Base-by-base conservation (phyloP, 2,329 filamentous ascomycete genomes). In the Zymoseptoria passerinii region DNA sequence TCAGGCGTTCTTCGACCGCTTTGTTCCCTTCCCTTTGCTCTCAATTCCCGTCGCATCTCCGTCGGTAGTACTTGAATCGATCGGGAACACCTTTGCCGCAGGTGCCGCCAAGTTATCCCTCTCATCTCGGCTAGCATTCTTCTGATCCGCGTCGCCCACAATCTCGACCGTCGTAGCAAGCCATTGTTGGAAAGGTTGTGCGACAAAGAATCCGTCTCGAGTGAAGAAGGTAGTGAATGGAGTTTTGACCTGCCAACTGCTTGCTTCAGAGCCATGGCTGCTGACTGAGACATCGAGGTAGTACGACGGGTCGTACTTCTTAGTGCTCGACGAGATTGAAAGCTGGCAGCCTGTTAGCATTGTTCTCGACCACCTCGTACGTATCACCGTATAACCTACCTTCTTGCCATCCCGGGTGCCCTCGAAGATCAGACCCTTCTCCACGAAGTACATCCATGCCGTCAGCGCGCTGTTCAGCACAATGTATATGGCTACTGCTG, bases 221-320 rank as follows among this genome's bases (percentile, higher is more conserved):
- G 77, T 78, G 66, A 92, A 94, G 88, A 88, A 94, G 55, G 82
- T 79, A 35, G 82, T 82, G 71, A 94, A 92, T 40, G 86, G 80
- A 50, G 81, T 81, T 61, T 80, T 75, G 60, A 91, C 73, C 63
- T 83, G 78, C 60, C 83, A 58, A 74, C 66, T 65, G 55, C 58
- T 63, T 28, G 57, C 29, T 8, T 61, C 48, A 40, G 57, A 52
- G 48, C 58, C 57, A n/a, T 60, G 53, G 35, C 66, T 58, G 8
- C 63, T 61, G 16, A 60, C 58, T 1, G 63, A 57, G 54, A 96
- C 80, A 50, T 81, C 84, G 60, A 96, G 76, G 69, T 88, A 82
- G 78, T 99, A 99, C 50, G 85, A 81, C 0, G 91, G 90, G 48
- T 86, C 82, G 74, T 92, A 84, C 73, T 96, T 96, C 70, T 88